Percentiles rank a stretch among this genome's conserved stretches.
Conservation (phyloP, 306 rosid species). For the Prunus davidiana region DNA sequence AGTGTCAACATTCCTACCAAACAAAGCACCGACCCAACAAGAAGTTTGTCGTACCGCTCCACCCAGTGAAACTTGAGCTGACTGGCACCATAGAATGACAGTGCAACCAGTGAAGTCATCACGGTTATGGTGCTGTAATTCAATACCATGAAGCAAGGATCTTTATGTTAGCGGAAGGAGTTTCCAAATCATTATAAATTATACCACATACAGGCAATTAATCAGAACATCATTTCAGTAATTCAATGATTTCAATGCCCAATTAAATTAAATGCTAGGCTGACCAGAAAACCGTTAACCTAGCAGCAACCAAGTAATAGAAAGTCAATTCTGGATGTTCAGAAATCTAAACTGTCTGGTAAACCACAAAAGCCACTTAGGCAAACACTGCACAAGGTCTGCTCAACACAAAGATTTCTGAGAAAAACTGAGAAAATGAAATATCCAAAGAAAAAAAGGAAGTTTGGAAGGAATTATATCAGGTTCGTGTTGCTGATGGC, state of each 20-base stretch:
- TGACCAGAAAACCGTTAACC: not conserved
- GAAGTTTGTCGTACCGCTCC: slow-evolving; percentile 92
- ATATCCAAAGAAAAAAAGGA: not conserved
- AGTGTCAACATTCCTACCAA: slow-evolving; percentile 84
- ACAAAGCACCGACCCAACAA: slow-evolving; percentile 86
- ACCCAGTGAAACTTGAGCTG: slow-evolving; percentile 98
- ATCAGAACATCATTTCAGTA: not conserved
- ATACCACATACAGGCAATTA: slow-evolving; percentile 3
- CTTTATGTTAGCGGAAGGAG: not conserved
- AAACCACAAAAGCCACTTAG: not conserved
- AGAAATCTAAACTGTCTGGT: not conserved
- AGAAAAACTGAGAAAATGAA: not conserved
- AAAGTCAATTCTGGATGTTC: too few relatives aligned
- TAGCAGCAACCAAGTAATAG: not conserved
- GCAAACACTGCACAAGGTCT: not conserved
- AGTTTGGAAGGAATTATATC: not conserved
- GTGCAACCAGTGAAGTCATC: slow-evolving; percentile 96
- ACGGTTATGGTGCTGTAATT: slow-evolving; percentile 86
- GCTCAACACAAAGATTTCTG: not conserved
- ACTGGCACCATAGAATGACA: slow-evolving; percentile 94
- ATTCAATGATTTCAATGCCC: not conserved
- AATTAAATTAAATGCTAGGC: not conserved
- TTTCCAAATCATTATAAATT: slow-evolving; percentile 17
- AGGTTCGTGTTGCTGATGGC: not conserved
- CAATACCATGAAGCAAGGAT: slow-evolving; percentile 18